phyloP scores from a whole-genome alignment of 768 basidiomycete species.

The Leccinum subgranulosum region DNA sequence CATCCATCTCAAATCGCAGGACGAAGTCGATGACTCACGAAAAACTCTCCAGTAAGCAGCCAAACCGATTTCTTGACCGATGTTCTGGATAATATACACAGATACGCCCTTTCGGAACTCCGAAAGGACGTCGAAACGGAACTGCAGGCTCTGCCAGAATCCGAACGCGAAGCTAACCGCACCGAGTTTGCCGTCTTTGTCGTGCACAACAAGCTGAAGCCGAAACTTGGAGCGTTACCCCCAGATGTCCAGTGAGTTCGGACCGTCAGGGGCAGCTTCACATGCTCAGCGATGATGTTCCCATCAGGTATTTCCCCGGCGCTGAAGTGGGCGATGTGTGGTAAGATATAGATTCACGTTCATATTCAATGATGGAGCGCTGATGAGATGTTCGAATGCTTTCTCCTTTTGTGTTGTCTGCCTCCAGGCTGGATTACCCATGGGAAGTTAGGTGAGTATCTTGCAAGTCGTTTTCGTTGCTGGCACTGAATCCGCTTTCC shows the following conservation, averaged over 20 bases:
- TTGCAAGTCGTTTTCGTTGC: neutral
- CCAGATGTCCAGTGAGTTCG: conserved; percentile 54
- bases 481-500: neutral
- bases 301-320: conserved; percentile 72
- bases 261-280: neutral
- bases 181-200: conserved; percentile 93
- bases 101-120: conserved; percentile 89
- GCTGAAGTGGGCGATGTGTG: conserved; percentile 71
- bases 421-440: conserved; percentile 74
- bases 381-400: conserved; percentile 8
- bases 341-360: conserved; percentile 39
- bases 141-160: conserved; percentile 59
- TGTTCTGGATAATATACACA: conserved; percentile 28
- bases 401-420: conserved; percentile 5
- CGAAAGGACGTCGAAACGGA: conserved; percentile 83
- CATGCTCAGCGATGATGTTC: conserved; percentile 5
- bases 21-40: conserved; percentile 86
- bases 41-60: conserved; percentile 79
- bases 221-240: conserved; percentile 76
- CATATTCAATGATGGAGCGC: conserved; percentile 1
- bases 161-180: conserved; percentile 66
- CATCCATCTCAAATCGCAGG: conserved; percentile 39
- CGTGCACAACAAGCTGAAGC: conserved; percentile 90
- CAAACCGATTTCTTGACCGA: neutral
- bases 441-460: conserved; percentile 71